Evolutionary conservation across 2,329 filamentous ascomycete genomes (phyloP), one percentile per base, ranked within the genome.

Genomic region (Capronia coronata): DNA sequence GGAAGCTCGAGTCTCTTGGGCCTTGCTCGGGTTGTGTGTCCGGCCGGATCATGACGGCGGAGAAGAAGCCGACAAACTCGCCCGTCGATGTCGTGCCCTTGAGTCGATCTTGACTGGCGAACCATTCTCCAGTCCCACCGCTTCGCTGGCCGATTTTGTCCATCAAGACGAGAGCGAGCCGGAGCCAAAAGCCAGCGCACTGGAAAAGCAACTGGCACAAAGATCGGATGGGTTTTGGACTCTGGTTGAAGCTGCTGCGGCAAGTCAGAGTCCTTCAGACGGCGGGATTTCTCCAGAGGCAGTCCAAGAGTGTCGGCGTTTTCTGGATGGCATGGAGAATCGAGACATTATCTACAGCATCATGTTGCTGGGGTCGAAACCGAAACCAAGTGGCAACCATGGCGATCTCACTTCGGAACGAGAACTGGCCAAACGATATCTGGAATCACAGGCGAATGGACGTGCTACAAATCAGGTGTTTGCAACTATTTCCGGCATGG

Each of bases 311-410:
- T 54, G 51, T 38, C 54, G 50, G 41, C 46, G 47, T n/a, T 74
- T 91, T 18, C 75, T 95, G 10, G 85, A 88, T 59, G 84, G 84
- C 41, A 79, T 84, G 19, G 90, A 96, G 69, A 93, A 91, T 62
- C 82, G 90, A 46, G 89, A 96, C 64, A 84, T 95, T 14, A 79
- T 96, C 49, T 95, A 95, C 68, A 93, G 87, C 0, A 84, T 95
- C 57, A 56, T 58, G 53, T 41, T 61, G 22, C 49, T 61, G 25
- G 57, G 55, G 10, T 48, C 50, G 18, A 39, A 34, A 29, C 34
- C 44, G 14, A 39, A 34, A 29, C 34, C 44, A 13, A 48, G 46
- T 13, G 48, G 42, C 10, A 51, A 56, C n/a, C n/a, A n/a, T 30
- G 53, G 53, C 30, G 53, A 52, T 29, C 53, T 55, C 19, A 54